phyloP scores from a whole-genome alignment of 106 monocot genomes.

The Narthecium ossifragum region DNA sequence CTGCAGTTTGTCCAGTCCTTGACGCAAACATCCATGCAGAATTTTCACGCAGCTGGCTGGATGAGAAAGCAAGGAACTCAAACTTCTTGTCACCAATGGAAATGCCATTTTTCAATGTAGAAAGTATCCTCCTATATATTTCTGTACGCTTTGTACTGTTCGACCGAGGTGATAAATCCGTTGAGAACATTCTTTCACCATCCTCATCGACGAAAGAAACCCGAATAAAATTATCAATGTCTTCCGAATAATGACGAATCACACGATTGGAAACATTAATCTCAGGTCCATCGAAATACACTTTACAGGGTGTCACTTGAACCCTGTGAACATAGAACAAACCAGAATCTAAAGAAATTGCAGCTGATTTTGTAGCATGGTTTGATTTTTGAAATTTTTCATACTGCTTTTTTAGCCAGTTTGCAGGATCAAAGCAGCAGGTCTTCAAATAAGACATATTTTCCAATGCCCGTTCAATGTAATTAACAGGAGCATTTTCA shows the following conservation, averaged over 20 bases:
- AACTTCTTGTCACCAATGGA: conserved; percentile 69
- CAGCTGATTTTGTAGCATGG: conserved; percentile 17
- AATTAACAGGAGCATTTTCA: conserved; percentile 8
- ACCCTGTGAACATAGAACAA: conserved; percentile 80
- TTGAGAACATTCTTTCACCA: conserved; percentile 49
- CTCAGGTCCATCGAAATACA: conserved; percentile 80
- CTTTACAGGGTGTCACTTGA: conserved; percentile 75
- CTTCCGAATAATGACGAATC: conserved; percentile 39
- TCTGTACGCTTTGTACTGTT: conserved; percentile 28
- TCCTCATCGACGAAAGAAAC: conserved; percentile 92
- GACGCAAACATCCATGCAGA: conserved; percentile 97
- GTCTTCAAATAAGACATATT: conserved; percentile 50
- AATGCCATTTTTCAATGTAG: conserved; percentile 61
- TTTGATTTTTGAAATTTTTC: conserved; percentile 18
- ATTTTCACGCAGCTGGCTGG: conserved; percentile 80
- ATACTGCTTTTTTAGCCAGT: conserved; percentile 46
- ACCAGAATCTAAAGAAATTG: conserved; percentile 47
- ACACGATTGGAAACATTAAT: conserved; percentile 91
- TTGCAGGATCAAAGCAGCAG: conserved; percentile 50
- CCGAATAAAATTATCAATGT: conserved; percentile 73
- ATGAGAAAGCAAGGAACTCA: conserved; percentile 94
- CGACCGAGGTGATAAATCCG: conserved; percentile 45
- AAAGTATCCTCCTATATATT: conserved; percentile 62
- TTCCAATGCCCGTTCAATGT: conserved; percentile 63
- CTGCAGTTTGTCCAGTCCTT: conserved; percentile 37